These are phyloP conservation scores for Yamadazyma endophytica DNA, from an alignment of 805 yeast genomes.

Conservation along the genomic window DNA sequence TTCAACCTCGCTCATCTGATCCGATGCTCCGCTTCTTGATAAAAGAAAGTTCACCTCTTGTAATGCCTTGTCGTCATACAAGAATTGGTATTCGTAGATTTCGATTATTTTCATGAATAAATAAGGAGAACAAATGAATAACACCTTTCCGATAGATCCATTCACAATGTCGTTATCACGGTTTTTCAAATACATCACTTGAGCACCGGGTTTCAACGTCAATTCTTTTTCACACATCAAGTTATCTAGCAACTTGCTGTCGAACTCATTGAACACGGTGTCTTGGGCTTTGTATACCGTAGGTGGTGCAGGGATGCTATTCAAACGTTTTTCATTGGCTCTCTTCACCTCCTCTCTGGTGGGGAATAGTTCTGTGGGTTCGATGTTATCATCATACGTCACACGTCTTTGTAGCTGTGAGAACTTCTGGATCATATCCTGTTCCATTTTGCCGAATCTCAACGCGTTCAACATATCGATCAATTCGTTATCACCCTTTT, in stretches of 20 bases:
- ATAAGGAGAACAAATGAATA: constrained; percentile 42
- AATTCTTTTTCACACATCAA: constrained; percentile 69
- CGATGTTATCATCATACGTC: constrained; percentile 65
- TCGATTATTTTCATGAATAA: constrained; percentile 21
- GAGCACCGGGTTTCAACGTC: constrained; percentile 77
- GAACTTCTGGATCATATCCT: constrained; percentile 47
- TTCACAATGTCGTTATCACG: constrained; percentile 74
- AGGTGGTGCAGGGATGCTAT: constrained; percentile 41
- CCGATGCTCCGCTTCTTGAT: constrained; percentile 18
- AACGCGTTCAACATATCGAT: constrained; percentile 77
- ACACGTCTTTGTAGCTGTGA: constrained; percentile 53
- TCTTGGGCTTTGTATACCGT: constrained; percentile 38
- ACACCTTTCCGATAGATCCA: constrained; percentile 82
- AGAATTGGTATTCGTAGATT: constrained; percentile 15
- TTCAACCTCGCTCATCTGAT: constrained; percentile 16
- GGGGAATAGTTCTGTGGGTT: constrained; percentile 86
- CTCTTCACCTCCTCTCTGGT: constrained; percentile 79
- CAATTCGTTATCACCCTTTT: constrained; percentile 71
- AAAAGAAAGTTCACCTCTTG: constrained; percentile 21
- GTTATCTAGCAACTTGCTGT: constrained; percentile 42
- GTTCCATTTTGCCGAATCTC: constrained; percentile 64
- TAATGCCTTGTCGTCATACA: constrained; percentile 14
- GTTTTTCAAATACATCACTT: constrained; percentile 91
- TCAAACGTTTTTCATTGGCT: constrained; percentile 52
- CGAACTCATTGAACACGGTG: constrained; percentile 15